These are phyloP conservation scores for Passiflora organensis DNA, from an alignment of 345 rosid species.

Conservation along the genomic window DNA sequence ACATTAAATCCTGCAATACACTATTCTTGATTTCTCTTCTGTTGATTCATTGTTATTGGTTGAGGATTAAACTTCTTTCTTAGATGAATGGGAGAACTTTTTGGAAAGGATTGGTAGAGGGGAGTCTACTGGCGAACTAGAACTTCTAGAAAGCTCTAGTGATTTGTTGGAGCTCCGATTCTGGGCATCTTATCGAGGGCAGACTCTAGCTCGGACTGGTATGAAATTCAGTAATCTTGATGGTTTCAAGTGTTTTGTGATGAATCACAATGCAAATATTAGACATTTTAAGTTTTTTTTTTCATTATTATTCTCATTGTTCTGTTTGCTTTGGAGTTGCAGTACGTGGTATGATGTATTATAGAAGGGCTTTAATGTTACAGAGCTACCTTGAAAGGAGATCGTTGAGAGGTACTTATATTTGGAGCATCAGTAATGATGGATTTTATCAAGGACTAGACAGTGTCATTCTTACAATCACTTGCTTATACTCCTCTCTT, in stretches of 20 bases:
- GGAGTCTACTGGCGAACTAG: conserved; percentile 58
- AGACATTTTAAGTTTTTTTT: conserved; percentile 9
- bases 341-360: conserved; percentile 99
- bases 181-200: conserved; percentile 98
- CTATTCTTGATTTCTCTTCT: not conserved
- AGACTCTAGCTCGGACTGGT: conserved; percentile 97
- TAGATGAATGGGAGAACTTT: conserved; percentile 99
- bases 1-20: no score
- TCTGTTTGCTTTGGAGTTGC: conserved; percentile 31
- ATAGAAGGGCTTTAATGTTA: conserved; percentile 94
- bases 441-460: not conserved
- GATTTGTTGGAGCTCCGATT: conserved; percentile 95
- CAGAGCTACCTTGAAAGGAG: conserved; percentile 88
- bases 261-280: conserved; percentile 1
- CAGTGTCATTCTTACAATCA: not conserved
- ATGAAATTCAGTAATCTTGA: conserved; percentile 15
- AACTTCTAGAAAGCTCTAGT: conserved; percentile 64
- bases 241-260: not conserved
- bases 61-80: conserved; percentile 4
- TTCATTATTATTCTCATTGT: conserved; percentile 11
- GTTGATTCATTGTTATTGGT: conserved; percentile 7
- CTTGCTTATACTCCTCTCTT: conserved; percentile 4
- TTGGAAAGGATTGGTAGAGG: conserved; percentile 85
- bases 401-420: conserved; percentile 60
- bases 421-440: conserved; percentile 3